These are phyloP conservation scores for Dunaliella primolecta DNA, from an alignment of 139 green algal genomes.

Conservation along the genomic window DNA sequence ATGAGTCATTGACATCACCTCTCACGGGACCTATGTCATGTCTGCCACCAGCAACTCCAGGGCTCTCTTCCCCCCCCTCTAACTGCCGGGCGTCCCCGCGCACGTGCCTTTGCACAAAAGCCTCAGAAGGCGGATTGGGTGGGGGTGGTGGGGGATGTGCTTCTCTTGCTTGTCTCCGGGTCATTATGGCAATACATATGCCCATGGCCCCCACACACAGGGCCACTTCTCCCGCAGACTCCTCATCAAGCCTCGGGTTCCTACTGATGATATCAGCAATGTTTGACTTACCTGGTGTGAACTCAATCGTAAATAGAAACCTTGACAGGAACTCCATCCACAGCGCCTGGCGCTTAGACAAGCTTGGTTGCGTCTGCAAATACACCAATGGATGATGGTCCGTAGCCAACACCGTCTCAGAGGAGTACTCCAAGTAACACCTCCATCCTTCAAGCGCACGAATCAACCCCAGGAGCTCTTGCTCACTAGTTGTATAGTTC, in stretches of 20 bases:
- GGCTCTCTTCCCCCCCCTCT: too few relatives aligned
- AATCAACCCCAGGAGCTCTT: slow-evolving; percentile 38
- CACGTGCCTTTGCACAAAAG: too few relatives aligned
- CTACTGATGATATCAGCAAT: slow-evolving; percentile 38
- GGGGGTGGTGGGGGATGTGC: background rate
- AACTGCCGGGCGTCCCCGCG: too few relatives aligned
- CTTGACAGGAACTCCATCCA: slow-evolving; percentile 22
- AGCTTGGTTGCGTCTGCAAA: slow-evolving; percentile 21
- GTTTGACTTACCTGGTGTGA: slow-evolving; percentile 41
- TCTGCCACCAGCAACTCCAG: too few relatives aligned
- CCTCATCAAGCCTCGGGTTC: slow-evolving; percentile 10
- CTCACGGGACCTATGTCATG: too few relatives aligned
- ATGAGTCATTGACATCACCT: too few relatives aligned
- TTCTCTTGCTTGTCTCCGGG: background rate
- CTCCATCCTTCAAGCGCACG: slow-evolving; percentile 25
- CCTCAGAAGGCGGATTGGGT: too few relatives aligned
- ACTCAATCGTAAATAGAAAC: slow-evolving; percentile 28
- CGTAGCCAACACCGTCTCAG: slow-evolving; percentile 23
- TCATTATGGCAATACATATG: background rate
- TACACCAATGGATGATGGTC: slow-evolving; percentile 39
- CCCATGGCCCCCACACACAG: background rate
- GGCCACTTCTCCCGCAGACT: background rate
- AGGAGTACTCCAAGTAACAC: slow-evolving; percentile 24
- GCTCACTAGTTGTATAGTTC: slow-evolving; percentile 44
- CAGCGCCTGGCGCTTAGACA: slow-evolving; percentile 10